Evolutionary conservation across 331 rosid species (phyloP).

Genomic region (Quercus lobata): DNA sequence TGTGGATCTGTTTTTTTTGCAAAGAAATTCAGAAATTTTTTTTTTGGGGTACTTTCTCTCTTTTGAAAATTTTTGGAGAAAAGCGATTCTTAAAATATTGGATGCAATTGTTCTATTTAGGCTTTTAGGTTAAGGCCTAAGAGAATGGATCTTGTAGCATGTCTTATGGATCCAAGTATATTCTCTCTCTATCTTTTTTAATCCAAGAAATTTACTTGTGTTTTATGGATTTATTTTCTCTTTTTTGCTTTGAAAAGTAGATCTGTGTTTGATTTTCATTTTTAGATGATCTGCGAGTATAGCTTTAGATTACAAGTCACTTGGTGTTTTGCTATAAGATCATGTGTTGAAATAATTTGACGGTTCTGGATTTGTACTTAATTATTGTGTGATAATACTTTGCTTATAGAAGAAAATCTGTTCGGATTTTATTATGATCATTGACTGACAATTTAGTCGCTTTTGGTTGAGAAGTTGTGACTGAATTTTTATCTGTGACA

Average conservation of each 20-base stretch:
- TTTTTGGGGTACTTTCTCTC: neutral
- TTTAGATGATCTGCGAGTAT: no score
- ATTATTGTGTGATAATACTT: neutral
- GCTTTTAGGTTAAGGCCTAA: neutral
- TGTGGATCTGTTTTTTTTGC: neutral
- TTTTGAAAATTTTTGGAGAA: neutral
- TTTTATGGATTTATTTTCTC: neutral
- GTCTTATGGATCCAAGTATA: neutral
- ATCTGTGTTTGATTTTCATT: neutral
- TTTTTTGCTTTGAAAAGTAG: neutral
- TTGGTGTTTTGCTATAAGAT: neutral
- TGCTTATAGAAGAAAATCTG: neutral
- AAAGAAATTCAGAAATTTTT: neutral
- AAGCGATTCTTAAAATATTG: neutral
- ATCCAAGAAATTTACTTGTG: neutral
- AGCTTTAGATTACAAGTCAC: no score
- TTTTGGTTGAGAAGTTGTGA: neutral
- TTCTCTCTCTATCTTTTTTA: neutral
- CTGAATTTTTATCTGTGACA: neutral
- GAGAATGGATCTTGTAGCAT: neutral
- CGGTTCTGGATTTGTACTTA: neutral
- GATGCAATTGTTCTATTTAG: neutral
- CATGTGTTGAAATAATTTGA: neutral
- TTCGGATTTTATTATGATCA: neutral
- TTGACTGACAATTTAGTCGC: neutral